Base-by-base conservation (phyloP, 306 rosid genomes). In the Ziziphus jujuba region DNA sequence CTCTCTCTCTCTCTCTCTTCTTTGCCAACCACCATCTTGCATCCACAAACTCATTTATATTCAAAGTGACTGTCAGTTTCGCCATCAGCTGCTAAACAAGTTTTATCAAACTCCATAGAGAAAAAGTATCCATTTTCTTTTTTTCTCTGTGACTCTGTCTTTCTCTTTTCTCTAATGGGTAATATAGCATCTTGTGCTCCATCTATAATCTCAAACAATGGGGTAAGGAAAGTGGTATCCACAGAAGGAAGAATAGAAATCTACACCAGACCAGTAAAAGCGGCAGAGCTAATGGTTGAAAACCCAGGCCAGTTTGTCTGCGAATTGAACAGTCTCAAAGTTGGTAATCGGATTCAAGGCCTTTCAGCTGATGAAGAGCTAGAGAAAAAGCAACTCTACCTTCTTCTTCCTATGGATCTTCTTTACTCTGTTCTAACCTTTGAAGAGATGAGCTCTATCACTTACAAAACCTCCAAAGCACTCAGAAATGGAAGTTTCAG, bases 401-500 rank as follows among this genome's bases (percentile, higher is more conserved):
- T 89, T 35, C 95, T 92, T 61, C 92, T 92, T 48, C 96, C 97
- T 2, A 84, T 92, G 92, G 97, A 92, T 4, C 77, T 85, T 21
- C 87, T 92, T 3, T 92, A 89, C 82, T 92, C 97, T 1, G 95
- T 85, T 21, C 84, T 92, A 7, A 92, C 98, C 1, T 79, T 63
- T 52, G 96, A 92, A 68, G 98, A 92, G 63, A 80, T 89, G 84
- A 72, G 75, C 72, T 77, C 84, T 72, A 74, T 92, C 59, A 81
- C 77, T 57, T 77, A 76, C 80, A 87, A 67, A 48, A 92, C 95
- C 15, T 74, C 90, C 10, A 77, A 75, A 70, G 86, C 87, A 43
- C n/a, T 82, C 36, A 89, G 85, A 74, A 84, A 78, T 40, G 74
- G 70, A 11, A 79, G 78, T 45, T 76, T 82, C 20, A 28, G 33